Conservation (phyloP, 257 asterid species). For the Forsythia viridissima region DNA sequence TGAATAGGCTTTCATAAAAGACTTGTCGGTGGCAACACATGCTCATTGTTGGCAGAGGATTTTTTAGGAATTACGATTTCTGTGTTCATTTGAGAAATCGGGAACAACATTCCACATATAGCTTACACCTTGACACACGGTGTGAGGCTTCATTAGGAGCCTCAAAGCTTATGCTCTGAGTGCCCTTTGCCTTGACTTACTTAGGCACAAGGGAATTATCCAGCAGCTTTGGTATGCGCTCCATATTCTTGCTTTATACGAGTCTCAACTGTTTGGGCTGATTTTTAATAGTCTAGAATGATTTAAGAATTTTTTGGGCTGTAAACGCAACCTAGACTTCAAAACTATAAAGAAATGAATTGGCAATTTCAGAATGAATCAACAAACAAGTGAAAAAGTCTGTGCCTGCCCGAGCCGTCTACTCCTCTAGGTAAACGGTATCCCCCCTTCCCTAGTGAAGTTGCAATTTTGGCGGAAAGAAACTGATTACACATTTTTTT, state of each 20-base stretch:
- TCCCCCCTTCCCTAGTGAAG: not conserved
- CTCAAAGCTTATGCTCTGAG: not conserved
- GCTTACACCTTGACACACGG: not conserved
- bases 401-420: not conserved
- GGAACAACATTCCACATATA: not conserved
- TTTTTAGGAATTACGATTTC: not conserved
- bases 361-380: not conserved
- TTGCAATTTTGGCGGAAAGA: not conserved
- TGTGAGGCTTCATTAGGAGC: not conserved
- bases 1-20: not conserved
- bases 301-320: not conserved
- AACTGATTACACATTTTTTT: not conserved
- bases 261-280: no score
- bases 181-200: not conserved
- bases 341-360: not conserved
- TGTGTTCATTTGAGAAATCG: not conserved
- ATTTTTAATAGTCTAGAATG: no score
- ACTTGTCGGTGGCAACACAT: not conserved
- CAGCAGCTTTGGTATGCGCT: not conserved
- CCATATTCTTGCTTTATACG: no score
- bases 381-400: no score
- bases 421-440: not conserved
- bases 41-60: not conserved
- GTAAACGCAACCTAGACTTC: not conserved
- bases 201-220: not conserved